These are phyloP conservation scores for Abrus precatorius DNA, from an alignment of 306 rosid species.

Conservation along the genomic window DNA sequence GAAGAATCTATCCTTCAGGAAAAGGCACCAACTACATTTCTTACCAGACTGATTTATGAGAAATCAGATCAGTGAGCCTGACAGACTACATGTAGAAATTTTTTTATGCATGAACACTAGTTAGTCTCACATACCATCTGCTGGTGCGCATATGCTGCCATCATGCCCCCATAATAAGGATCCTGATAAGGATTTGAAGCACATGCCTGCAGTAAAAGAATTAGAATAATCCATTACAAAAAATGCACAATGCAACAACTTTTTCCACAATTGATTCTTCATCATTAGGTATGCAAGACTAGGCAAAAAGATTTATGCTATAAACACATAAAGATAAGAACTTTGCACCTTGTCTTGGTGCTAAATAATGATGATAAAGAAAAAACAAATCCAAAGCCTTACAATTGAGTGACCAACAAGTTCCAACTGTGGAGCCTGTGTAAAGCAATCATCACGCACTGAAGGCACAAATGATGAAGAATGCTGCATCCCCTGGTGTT, in stretches of 20 bases:
- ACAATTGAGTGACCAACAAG: conserved; percentile 88
- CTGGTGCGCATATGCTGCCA: conserved; percentile 72
- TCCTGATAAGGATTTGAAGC: conserved; percentile 83
- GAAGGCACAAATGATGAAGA: conserved; percentile 51
- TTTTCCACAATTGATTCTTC: conserved; percentile 25
- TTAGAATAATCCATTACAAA: conserved; percentile 42
- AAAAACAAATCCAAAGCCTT: conserved; percentile 40
- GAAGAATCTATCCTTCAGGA: conserved; percentile 25
- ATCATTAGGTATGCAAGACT: conserved; percentile 14
- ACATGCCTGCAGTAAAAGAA: conserved; percentile 67
- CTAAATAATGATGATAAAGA: background rate
- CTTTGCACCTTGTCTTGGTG: conserved; percentile 4
- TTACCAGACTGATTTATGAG: conserved; percentile 2
- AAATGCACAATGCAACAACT: conserved; percentile 17
- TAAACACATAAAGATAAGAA: conserved; percentile 4
- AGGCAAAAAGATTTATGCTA: background rate
- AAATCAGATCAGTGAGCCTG: background rate
- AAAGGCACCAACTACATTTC: conserved; percentile 5
- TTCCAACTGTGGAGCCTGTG: conserved; percentile 77
- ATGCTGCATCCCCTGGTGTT: conserved; percentile 61
- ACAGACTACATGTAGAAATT: conserved; percentile 21
- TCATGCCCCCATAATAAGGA: conserved; percentile 74
- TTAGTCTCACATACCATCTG: conserved; percentile 64
- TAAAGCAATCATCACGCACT: conserved; percentile 56
- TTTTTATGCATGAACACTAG: conserved; percentile 3